A percentile compares a stretch with the other conserved stretches of the same genome.
phyloP scores from a whole-genome alignment of 2,329 filamentous ascomycete species.

The Arthrinium puccinioides region DNA sequence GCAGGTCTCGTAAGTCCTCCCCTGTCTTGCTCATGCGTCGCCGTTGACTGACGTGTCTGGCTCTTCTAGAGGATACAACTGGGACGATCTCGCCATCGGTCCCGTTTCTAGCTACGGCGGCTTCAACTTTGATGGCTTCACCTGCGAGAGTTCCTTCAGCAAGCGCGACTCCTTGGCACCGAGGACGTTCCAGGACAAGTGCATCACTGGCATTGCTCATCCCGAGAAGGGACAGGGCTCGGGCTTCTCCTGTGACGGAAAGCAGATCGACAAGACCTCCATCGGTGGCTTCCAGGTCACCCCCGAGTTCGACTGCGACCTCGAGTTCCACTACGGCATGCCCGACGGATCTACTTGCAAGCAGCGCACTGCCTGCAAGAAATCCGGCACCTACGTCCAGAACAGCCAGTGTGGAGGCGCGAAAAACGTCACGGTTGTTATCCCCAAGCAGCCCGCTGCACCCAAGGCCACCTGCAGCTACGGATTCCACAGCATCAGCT shows the following conservation, averaged over 20 bases:
- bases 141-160: slow-evolving; percentile 50
- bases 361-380: slow-evolving; percentile 62
- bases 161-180: slow-evolving; percentile 52
- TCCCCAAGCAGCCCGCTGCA: slow-evolving; percentile 50
- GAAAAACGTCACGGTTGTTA: slow-evolving; percentile 67
- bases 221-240: slow-evolving; percentile 40
- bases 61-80: slow-evolving; percentile 82
- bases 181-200: slow-evolving; percentile 48
- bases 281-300: slow-evolving; percentile 67
- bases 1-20: slow-evolving; percentile 1
- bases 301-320: slow-evolving; percentile 65
- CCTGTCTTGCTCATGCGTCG: slow-evolving; percentile 61
- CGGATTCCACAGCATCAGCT: slow-evolving; percentile 66
- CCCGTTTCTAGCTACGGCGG: slow-evolving; percentile 59
- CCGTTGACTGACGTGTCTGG: too few species aligned
- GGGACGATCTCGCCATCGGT: slow-evolving; percentile 54
- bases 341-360: slow-evolving; percentile 75
- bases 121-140: slow-evolving; percentile 68
- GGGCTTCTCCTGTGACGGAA: slow-evolving; percentile 46
- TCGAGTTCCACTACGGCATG: slow-evolving; percentile 87
- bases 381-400: slow-evolving; percentile 60
- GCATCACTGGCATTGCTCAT: slow-evolving; percentile 50
- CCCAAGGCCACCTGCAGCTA: slow-evolving; percentile 58
- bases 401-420: slow-evolving; percentile 94
- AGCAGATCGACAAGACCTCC: slow-evolving; percentile 57